phyloP scores from a whole-genome alignment of 176 grass and related monocot genomes.

The Oryza australiensis region DNA sequence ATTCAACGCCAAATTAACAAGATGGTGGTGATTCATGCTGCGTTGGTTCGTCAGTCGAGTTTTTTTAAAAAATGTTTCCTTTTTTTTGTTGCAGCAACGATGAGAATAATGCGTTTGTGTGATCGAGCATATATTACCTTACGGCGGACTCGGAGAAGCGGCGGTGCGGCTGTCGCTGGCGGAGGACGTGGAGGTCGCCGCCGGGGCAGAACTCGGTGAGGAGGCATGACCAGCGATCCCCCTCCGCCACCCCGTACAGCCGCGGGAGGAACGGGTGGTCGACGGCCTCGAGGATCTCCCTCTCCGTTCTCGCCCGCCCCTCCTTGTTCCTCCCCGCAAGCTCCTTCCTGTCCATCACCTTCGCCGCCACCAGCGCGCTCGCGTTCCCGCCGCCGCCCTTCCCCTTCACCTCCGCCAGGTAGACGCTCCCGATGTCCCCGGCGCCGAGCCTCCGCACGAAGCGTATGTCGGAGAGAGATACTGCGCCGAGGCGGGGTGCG shows the following conservation, averaged over 20 bases:
- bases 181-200: slow-evolving; percentile 94
- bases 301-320: slow-evolving; percentile 82
- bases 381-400: background rate
- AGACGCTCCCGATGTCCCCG: slow-evolving; percentile 94
- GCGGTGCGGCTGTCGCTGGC: slow-evolving; percentile 75
- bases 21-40: background rate
- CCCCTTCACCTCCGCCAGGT: slow-evolving; percentile 76
- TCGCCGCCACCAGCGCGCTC: slow-evolving; percentile 65
- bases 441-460: slow-evolving; percentile 78
- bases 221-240: slow-evolving; percentile 86
- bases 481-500: slow-evolving; percentile 39
- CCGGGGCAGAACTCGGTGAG: slow-evolving; percentile 99
- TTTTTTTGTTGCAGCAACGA: no score
- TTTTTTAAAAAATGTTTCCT: no score
- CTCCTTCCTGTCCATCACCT: slow-evolving; percentile 95
- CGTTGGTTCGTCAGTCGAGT: background rate
- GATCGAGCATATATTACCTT: slow-evolving; percentile 49
- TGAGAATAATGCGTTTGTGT: background rate
- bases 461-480: slow-evolving; percentile 71
- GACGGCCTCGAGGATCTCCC: slow-evolving; percentile 89
- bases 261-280: slow-evolving; percentile 93
- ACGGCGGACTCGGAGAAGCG: slow-evolving; percentile 86
- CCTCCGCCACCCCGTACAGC: slow-evolving; percentile 76
- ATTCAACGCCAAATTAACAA: background rate
- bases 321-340: slow-evolving; percentile 78